A percentile compares a stretch with the other conserved stretches of the same genome.
Evolutionary conservation across 2,329 filamentous ascomycete species (phyloP).

Genomic region (Cladosporium halotolerans): DNA sequence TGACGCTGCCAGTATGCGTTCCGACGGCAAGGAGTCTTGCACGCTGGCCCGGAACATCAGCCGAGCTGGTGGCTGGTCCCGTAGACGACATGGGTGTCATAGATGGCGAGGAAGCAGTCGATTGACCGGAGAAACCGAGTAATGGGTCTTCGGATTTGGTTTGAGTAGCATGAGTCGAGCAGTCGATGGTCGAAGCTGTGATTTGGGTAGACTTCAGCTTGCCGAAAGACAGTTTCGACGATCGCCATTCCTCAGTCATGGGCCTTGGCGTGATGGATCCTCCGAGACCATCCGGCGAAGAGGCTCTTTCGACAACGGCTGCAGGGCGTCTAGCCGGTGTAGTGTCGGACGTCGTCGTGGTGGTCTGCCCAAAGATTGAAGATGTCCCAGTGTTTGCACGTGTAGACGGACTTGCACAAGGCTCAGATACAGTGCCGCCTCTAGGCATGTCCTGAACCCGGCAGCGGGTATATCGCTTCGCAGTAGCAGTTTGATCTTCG

Average conservation of each 20-base stretch:
- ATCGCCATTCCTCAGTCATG: constrained; percentile 58
- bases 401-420: constrained; percentile 22
- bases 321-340: too few relatives aligned
- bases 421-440: not conserved
- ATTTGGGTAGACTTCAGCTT: constrained; percentile 56
- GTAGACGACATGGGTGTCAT: constrained; percentile 47
- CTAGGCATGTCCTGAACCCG: constrained; percentile 30
- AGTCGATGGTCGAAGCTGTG: constrained; percentile 65
- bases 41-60: constrained; percentile 76
- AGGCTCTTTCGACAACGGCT: constrained; percentile 13
- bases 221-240: constrained; percentile 56
- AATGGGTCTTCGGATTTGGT: constrained; percentile 74
- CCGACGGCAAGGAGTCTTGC: constrained; percentile 76
- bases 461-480: constrained; percentile 55
- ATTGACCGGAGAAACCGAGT: constrained; percentile 51
- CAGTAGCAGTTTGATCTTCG: constrained; percentile 47
- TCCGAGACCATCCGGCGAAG: constrained; percentile 21
- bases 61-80: constrained; percentile 38
- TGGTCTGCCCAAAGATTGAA: constrained; percentile 44
- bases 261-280: constrained; percentile 25
- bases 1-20: constrained; percentile 67
- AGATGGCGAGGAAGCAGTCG: constrained; percentile 47
- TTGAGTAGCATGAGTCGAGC: constrained; percentile 64
- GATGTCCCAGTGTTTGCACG: constrained; percentile 19
- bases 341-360: constrained; percentile 16